A percentile compares a stretch with the other conserved stretches of the same genome.
These are phyloP conservation scores for Globisporangium paroecandrum DNA, from an alignment of 352 stramenopile species.

Conservation along the genomic window DNA sequence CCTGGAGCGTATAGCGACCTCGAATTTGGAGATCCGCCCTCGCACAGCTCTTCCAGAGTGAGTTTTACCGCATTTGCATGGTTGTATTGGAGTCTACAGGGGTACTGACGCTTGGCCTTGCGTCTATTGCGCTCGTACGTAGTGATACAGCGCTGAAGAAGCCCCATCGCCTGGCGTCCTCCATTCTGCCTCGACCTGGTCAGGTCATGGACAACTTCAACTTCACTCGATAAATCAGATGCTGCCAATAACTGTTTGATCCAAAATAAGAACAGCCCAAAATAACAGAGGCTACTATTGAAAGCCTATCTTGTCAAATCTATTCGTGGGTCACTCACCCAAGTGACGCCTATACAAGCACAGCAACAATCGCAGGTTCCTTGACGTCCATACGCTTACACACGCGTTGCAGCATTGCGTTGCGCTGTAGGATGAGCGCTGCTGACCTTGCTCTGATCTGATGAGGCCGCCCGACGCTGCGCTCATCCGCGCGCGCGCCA, in stretches of 20 bases:
- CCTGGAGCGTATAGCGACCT: conserved; percentile 30
- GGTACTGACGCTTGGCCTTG: not conserved
- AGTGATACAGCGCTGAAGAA: conserved; percentile 22
- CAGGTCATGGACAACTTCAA: conserved; percentile 34
- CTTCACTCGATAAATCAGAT: conserved; percentile 24
- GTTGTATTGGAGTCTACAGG: not conserved
- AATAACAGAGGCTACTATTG: conserved; percentile 6
- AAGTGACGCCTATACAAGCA: not conserved
- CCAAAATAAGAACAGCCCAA: not conserved
- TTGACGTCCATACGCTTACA: conserved; percentile 5
- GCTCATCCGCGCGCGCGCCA: conserved; percentile 53
- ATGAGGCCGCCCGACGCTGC: conserved; percentile 43
- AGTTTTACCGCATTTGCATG: not conserved
- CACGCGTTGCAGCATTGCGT: not conserved
- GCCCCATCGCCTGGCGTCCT: conserved; percentile 31
- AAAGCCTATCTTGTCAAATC: not conserved
- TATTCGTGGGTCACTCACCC: not conserved
- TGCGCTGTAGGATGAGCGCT: not conserved
- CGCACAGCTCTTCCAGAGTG: conserved; percentile 14
- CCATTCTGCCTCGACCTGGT: conserved; percentile 33
- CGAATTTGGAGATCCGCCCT: conserved; percentile 27
- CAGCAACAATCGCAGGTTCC: not conserved
- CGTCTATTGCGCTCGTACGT: not conserved
- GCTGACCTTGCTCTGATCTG: not conserved
- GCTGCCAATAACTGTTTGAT: not conserved